phyloP scores from a whole-genome alignment of 1,284 basidiomycete genomes.

The Irpex sp. region DNA sequence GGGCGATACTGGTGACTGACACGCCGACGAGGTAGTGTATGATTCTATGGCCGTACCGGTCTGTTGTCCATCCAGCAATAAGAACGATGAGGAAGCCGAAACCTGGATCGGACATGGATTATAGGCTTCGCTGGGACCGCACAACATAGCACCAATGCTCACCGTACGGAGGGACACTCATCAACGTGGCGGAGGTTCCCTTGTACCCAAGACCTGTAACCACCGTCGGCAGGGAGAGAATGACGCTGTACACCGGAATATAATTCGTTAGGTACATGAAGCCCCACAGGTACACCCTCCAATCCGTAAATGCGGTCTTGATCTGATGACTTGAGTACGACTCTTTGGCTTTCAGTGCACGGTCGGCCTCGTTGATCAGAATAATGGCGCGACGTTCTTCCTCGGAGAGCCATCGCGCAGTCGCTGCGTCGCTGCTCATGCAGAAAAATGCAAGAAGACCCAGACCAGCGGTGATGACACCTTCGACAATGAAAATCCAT shows the following conservation, averaged over 20 bases:
- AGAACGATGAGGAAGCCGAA: constrained; percentile 26
- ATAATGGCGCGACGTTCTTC: constrained; percentile 32
- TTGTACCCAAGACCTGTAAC: constrained; percentile 32
- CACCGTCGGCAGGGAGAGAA: constrained; percentile 29
- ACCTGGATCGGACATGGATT: neutral
- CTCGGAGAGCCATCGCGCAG: constrained; percentile 31
- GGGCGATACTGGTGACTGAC: constrained; percentile 54
- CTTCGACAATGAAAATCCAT: constrained; percentile 67
- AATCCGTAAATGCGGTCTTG: constrained; percentile 29
- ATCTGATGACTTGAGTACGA: constrained; percentile 27
- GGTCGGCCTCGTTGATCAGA: constrained; percentile 33
- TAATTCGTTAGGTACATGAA: constrained; percentile 52
- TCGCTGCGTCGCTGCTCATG: constrained; percentile 37
- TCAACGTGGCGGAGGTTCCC: constrained; percentile 27
- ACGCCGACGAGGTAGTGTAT: constrained; percentile 57
- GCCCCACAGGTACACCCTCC: constrained; percentile 53
- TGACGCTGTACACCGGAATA: constrained; percentile 30
- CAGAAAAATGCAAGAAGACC: constrained; percentile 35
- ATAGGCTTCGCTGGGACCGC: no score
- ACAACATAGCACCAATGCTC: neutral
- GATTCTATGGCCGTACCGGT: constrained; percentile 42
- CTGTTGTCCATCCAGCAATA: constrained; percentile 21
- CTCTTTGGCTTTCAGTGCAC: constrained; percentile 25
- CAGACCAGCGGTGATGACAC: constrained; percentile 39
- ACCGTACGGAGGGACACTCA: constrained; percentile 29